Conservation (phyloP, 441 rosid species). For the Croton laevigatus region DNA sequence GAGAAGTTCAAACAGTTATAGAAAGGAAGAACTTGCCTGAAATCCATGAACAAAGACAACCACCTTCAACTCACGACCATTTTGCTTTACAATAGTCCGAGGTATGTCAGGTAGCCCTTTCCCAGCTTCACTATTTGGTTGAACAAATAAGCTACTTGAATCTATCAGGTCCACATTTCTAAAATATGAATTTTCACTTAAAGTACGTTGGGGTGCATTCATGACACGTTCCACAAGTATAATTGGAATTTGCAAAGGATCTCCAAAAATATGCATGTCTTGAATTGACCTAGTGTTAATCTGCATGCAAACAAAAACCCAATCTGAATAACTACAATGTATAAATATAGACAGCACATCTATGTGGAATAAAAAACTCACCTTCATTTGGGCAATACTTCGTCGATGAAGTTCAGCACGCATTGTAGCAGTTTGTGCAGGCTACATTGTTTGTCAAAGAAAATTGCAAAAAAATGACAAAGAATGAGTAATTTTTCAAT, state of each 20-base stretch:
- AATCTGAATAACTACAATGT: not conserved
- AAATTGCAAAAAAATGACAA: not conserved
- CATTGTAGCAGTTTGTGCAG: constrained; percentile 66
- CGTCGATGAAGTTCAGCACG: constrained; percentile 96
- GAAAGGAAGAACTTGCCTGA: constrained; percentile 51
- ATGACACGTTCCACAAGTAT: constrained; percentile 72
- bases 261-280: constrained; percentile 84
- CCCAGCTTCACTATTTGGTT: constrained; percentile 28
- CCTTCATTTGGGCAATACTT: constrained; percentile 96
- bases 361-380: constrained; percentile 26
- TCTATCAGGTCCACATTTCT: constrained; percentile 53
- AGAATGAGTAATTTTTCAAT: not conserved
- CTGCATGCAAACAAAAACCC: constrained; percentile 38
- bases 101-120: constrained; percentile 24
- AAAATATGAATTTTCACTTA: constrained; percentile 62
- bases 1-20: not conserved
- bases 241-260: constrained; percentile 77
- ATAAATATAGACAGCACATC: not conserved
- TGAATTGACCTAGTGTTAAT: constrained; percentile 78
- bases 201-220: constrained; percentile 68
- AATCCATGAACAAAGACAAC: constrained; percentile 92
- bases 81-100: constrained; percentile 26
- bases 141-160: constrained; percentile 26
- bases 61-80: constrained; percentile 54
- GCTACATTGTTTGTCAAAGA: constrained; percentile 40